Base-by-base conservation (phyloP, 2,329 filamentous ascomycete genomes). In the Thermomyces lanuginosus region DNA sequence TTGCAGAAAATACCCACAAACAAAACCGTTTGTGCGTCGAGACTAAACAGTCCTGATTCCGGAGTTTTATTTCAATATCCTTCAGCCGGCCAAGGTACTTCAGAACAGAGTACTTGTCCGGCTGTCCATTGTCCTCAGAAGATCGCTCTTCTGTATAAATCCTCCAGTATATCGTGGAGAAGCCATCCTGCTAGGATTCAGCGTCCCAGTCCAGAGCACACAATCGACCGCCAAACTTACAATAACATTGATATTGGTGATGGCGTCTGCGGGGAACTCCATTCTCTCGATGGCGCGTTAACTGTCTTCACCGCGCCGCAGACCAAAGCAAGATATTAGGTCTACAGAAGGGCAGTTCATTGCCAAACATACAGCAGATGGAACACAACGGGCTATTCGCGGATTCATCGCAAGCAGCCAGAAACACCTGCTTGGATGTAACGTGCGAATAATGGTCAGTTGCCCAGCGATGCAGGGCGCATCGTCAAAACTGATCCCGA, bases 101-200 rank as follows among this genome's bases (percentile, higher is more conserved):
- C 12, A 54, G 37, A 24, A 54, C 49, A 2, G 45, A 47, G 29
- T 44, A 51, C n/a, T n/a, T n/a, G n/a, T n/a, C n/a, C n/a, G n/a
- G n/a, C n/a, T n/a, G n/a, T 26, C 49, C 48, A 39, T 51, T 55
- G 10, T 51, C 50, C 12, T 39, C 39, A 9, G 47, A 34, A 25
- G 41, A 34, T 30, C 38, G 48, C 30, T 53, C 51, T 33, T 54
- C 51, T 12, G 48, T 52, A 35, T 54, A 55, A 30, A 55, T 48
- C 36, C 51, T 53, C 52, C 54, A 58, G 29, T 56, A 48, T 14
- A 57, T 49, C 19, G 42, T 50, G 34, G 51, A 53, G 40, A 55
- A 56, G 17, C 51, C 52, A 44, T 56, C 52, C 54, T 58, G 24
- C 9, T 21, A 15, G n/a, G 7, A 16, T 19, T 7, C 29, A 51